Conservation (phyloP, 2,329 filamentous ascomycete genomes). For the Monosporascus ibericus region DNA sequence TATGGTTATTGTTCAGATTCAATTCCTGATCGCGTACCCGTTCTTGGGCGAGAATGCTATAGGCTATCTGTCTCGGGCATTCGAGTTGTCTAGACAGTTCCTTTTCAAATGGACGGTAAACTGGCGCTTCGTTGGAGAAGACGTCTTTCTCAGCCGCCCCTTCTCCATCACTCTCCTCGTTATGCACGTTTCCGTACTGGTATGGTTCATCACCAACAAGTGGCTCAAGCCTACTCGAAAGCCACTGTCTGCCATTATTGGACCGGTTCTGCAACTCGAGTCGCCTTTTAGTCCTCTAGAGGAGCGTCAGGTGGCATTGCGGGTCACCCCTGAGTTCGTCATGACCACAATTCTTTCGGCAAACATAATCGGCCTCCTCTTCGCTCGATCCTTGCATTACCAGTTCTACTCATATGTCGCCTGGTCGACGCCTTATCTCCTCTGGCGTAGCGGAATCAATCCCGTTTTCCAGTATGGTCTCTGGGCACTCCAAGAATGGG, state of each 20-base stretch:
- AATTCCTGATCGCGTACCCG: slow-evolving; percentile 60
- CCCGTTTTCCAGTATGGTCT: slow-evolving; percentile 60
- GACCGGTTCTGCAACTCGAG: slow-evolving; percentile 33
- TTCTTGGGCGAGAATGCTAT: slow-evolving; percentile 61
- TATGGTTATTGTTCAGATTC: slow-evolving; percentile 68
- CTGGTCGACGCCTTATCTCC: slow-evolving; percentile 80
- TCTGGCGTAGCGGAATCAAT: slow-evolving; percentile 71
- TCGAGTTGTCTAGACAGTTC: slow-evolving; percentile 87
- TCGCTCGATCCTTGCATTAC: slow-evolving; percentile 85
- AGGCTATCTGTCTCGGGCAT: slow-evolving; percentile 76
- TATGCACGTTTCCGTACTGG: slow-evolving; percentile 59
- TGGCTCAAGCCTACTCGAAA: slow-evolving; percentile 68
- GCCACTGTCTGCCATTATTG: slow-evolving; percentile 47
- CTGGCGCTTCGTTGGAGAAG: slow-evolving; percentile 90
- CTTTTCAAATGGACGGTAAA: slow-evolving; percentile 99
- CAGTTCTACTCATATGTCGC: slow-evolving; percentile 91
- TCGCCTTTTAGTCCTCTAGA: slow-evolving; percentile 44
- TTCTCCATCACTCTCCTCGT: slow-evolving; percentile 65
- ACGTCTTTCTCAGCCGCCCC: slow-evolving; percentile 61
- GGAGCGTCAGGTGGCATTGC: slow-evolving; percentile 49
- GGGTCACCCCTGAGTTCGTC: slow-evolving; percentile 65
- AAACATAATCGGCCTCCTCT: slow-evolving; percentile 74
- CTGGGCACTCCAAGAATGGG: slow-evolving; percentile 81
- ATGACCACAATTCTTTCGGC: slow-evolving; percentile 72
- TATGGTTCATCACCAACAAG: slow-evolving; percentile 56